A percentile compares a stretch with the other conserved stretches of the same genome.
These are phyloP conservation scores for Alliaria petiolata DNA, from an alignment of 345 rosid genomes.

Conservation along the genomic window DNA sequence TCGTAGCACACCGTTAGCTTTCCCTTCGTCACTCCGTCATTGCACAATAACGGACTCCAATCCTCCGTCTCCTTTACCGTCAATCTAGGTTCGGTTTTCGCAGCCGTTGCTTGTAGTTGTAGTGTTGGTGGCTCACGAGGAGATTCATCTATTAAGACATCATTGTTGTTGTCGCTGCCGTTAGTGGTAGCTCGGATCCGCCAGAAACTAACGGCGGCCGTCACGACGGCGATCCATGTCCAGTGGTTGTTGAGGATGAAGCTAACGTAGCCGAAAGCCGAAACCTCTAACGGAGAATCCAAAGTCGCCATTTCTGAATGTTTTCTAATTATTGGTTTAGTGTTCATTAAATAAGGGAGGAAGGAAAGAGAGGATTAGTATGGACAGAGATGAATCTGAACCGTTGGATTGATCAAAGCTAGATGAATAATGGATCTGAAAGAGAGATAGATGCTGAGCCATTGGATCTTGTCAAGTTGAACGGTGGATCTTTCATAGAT, in stretches of 20 bases:
- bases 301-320: conserved; percentile 25
- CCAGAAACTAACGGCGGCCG: conserved; percentile 42
- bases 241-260: conserved; percentile 29
- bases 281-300: conserved; percentile 32
- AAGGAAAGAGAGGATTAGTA: conserved; percentile 10
- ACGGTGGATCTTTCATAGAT: conserved; percentile 30
- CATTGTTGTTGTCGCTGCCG: neutral
- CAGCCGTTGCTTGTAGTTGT: conserved; percentile 1
- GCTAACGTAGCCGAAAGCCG: conserved; percentile 13
- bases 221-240: conserved; percentile 36
- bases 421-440: conserved; percentile 7
- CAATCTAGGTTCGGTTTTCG: neutral
- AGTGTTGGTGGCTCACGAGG: neutral
- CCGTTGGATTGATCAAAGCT: conserved; percentile 5
- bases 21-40: conserved; percentile 27
- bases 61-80: conserved; percentile 1
- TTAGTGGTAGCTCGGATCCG: conserved; percentile 10
- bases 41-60: conserved; percentile 4
- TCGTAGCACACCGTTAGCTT: conserved; percentile 24
- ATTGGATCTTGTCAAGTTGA: conserved; percentile 28
- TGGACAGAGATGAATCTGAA: neutral
- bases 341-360: neutral
- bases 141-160: neutral
- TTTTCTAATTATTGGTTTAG: neutral
- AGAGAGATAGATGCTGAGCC: conserved; percentile 24